Evolutionary conservation across 2,329 filamentous ascomycete species (phyloP), one percentile per base, ranked within the genome.

Genomic region (Juglanconis sp.): DNA sequence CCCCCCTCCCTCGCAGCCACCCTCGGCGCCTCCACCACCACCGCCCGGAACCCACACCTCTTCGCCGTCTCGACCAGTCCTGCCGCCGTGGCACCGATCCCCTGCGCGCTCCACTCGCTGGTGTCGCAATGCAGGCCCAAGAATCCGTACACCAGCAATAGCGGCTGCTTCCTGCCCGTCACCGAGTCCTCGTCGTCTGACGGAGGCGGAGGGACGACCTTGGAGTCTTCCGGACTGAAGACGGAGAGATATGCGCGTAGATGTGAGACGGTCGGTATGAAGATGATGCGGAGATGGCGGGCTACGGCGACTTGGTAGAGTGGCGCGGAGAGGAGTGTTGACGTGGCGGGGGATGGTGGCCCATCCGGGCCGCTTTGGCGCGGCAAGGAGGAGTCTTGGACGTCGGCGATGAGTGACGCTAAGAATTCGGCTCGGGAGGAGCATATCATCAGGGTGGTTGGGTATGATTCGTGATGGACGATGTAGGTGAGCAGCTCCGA

Each of bases 101-200:
- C 90, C 72, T 92, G 90, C 0, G 87, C 88, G 54, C 88, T 92
- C 83, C 89, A 92, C 62, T 90, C 87, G 63, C 86, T 86, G 0
- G 87, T 89, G 57, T 84, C 80, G 31, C 83, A 81, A 70, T 93
- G 90, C 47, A 90, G 71, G 24, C 81, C 76, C 15, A 92, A 68
- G 47, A 89, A 79, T 54, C 88, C 87, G 66, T 91, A 88, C 1
- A 90, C 73, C 1, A 91, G 71, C 3, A 92, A 73, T 30, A 80
- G 70, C 0, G 82, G 80, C 24, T 63, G 58, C 31, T 63, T 56
- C 34, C 38, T 36, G 13, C 10, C 24, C 4, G 9, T 31, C 11
- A 40, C 32, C 13, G 59, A 10, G 38, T 50, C 30, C 3, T 56
- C 36, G 54, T 66, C 53, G 34, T 57, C 53, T 52, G 63, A 6